A percentile compares a stretch with the other conserved stretches of the same genome.
These are phyloP conservation scores for Nidula microcarpa DNA, from an alignment of 768 basidiomycete genomes.

Conservation along the genomic window DNA sequence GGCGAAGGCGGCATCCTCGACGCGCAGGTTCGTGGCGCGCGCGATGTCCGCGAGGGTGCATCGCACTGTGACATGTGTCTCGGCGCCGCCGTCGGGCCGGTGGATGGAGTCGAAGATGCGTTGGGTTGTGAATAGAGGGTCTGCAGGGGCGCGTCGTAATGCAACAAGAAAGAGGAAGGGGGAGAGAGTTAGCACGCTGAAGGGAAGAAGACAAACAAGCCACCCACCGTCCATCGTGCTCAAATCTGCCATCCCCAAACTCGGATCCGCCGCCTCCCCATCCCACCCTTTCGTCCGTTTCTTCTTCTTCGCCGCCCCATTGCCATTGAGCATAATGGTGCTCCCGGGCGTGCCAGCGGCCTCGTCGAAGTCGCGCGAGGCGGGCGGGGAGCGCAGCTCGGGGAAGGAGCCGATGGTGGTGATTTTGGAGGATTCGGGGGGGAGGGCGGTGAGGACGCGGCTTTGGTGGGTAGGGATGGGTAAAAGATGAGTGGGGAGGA, in stretches of 20 bases:
- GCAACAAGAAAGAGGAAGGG: background rate
- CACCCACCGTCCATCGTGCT: conserved; percentile 34
- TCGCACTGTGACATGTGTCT: conserved; percentile 60
- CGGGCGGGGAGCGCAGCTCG: conserved; percentile 32
- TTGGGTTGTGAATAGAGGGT: conserved; percentile 47
- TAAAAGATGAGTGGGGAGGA: background rate
- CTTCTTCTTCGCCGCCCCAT: conserved; percentile 26
- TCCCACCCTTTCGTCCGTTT: conserved; percentile 69
- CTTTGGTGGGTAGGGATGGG: conserved; percentile 13
- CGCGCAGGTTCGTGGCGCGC: conserved; percentile 71
- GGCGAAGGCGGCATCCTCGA: conserved; percentile 87
- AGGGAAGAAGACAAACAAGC: conserved; percentile 5
- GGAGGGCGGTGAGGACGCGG: conserved; percentile 59
- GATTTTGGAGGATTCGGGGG: conserved; percentile 45
- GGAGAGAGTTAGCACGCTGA: background rate
- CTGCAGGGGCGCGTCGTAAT: conserved; percentile 20
- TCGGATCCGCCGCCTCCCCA: conserved; percentile 52
- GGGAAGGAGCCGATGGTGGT: conserved; percentile 41
- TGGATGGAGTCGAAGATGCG: conserved; percentile 57
- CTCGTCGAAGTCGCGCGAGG: conserved; percentile 14
- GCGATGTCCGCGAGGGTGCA: conserved; percentile 81
- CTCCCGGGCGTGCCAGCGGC: background rate
- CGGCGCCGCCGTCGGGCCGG: conserved; percentile 66
- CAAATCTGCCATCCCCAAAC: conserved; percentile 25
- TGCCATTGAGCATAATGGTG: conserved; percentile 5